Percentiles rank a stretch among this genome's conserved stretches.
phyloP scores from a whole-genome alignment of 768 basidiomycete species.

The Agrocybe praecox region DNA sequence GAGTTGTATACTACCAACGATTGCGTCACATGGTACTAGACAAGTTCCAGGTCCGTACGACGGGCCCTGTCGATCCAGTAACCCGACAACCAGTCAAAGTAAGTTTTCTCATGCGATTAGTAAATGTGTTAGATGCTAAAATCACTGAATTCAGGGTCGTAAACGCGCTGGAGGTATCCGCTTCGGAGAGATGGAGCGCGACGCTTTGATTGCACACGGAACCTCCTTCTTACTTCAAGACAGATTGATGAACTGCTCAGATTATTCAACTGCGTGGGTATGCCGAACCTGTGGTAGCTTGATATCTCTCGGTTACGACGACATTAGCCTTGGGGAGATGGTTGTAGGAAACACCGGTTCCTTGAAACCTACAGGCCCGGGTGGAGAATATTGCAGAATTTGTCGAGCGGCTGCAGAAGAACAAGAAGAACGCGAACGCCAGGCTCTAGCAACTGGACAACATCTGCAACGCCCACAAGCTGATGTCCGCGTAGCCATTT shows the following conservation, averaged over 20 bases:
- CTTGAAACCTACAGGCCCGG: constrained; percentile 66
- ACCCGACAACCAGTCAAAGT: constrained; percentile 98
- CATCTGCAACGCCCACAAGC: constrained; percentile 43
- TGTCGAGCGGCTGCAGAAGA: constrained; percentile 76
- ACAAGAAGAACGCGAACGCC: constrained; percentile 62
- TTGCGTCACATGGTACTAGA: constrained; percentile 99
- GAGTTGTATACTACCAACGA: constrained; percentile 98
- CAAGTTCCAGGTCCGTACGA: constrained; percentile 99
- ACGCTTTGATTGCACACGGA: constrained; percentile 97
- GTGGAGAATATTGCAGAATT: constrained; percentile 95
- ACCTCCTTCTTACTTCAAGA: constrained; percentile 99
- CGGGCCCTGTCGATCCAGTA: constrained; percentile 93
- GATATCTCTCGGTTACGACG: constrained; percentile 95
- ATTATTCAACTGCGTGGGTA: constrained; percentile 99
- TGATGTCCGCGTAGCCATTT: constrained; percentile 66
- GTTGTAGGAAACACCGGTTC: constrained; percentile 50
- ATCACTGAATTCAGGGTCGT: constrained; percentile 67
- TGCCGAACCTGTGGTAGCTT: constrained; percentile 95
- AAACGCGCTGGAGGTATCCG: constrained; percentile 99
- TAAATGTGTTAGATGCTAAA: background rate
- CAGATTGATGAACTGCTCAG: constrained; percentile 98
- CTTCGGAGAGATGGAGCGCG: constrained; percentile 99
- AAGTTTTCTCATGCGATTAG: constrained; percentile 20
- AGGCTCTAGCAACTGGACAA: constrained; percentile 59
- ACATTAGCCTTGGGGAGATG: constrained; percentile 71